These are phyloP conservation scores for Cladosporium sp. DNA, from an alignment of 2,329 filamentous ascomycete genomes.

Conservation along the genomic window DNA sequence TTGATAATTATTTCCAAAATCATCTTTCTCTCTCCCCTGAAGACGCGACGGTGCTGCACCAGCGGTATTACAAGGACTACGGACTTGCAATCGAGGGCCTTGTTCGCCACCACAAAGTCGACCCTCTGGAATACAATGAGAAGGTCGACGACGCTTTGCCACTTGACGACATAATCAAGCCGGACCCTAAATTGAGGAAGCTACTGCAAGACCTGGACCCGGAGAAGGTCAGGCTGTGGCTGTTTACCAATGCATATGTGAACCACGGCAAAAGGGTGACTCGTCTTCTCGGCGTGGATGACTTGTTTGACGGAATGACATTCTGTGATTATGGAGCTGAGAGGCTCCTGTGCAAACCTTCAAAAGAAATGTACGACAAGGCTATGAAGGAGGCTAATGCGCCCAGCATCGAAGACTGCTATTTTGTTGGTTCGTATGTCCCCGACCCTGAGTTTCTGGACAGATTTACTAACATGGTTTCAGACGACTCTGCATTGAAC, in stretches of 20 bases:
- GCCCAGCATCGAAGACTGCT: slow-evolving; percentile 64
- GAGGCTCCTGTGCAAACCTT: slow-evolving; percentile 81
- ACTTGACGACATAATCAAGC: slow-evolving; percentile 75
- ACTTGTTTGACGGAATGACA: slow-evolving; percentile 89
- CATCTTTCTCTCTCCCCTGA: slow-evolving; percentile 68
- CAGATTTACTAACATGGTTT: background rate
- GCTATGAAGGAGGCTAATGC: slow-evolving; percentile 81
- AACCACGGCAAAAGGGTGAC: slow-evolving; percentile 82
- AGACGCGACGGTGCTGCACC: slow-evolving; percentile 80
- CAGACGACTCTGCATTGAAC: slow-evolving; percentile 83
- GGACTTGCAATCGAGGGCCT: slow-evolving; percentile 95
- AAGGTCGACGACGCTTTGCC: slow-evolving; percentile 94
- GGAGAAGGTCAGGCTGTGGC: slow-evolving; percentile 79
- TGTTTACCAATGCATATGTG: slow-evolving; percentile 93
- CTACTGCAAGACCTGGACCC: slow-evolving; percentile 78
- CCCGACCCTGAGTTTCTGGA: background rate
- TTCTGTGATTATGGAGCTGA: slow-evolving; percentile 79
- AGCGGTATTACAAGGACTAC: slow-evolving; percentile 91
- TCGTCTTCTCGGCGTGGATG: slow-evolving; percentile 70
- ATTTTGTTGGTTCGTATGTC: slow-evolving; percentile 72
- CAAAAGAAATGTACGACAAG: slow-evolving; percentile 74
- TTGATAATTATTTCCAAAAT: slow-evolving; percentile 57
- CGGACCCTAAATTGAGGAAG: slow-evolving; percentile 65
- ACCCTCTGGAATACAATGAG: slow-evolving; percentile 87
- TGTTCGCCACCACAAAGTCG: slow-evolving; percentile 88